Evolutionary conservation across 257 asterid species (phyloP), one percentile per base, ranked within the genome.

Genomic region (Solanum etuberosum): DNA sequence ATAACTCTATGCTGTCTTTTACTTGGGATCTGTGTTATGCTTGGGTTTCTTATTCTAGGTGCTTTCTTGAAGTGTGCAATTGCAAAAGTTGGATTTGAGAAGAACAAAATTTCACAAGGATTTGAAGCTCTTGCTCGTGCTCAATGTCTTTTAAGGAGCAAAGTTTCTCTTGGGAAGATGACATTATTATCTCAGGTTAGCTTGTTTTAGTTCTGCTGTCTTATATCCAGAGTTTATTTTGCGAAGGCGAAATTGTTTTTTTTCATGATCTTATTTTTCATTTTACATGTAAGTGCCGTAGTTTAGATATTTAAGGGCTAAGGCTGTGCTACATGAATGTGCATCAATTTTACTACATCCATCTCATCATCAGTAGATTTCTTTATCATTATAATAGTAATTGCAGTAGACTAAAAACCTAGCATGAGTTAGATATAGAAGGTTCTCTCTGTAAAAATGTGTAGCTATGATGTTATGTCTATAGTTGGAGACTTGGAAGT

Each of bases 121-220:
- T 97, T 97, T 93, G 99, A 97, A 93, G 99, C 99, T 88, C 99
- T 97, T 92, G 98, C 98, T 78, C 98, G 98, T 89, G 99, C 99
- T 89, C 99, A 95, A 70, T 92, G 97, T 92, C 95, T 96, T 73
- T 92, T 97, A 65, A 90, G 98, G 92, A 97, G 98, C 92, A 94
- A 94, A 91, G 89, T 84, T 88, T 95, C 99, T 88, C 99, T 97
- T 76, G 98, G 93, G 89, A 95, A 95, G 96, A 91, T 95, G 95
- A 92, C 89, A 67, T 80, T 97, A 89, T 93, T 96, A 91, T 93
- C 98, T 81, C 98, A 97, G 99, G 99, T 96, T 48, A 9, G 68
- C 12, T 81, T 11, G 40, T 31, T 51, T 48, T 78, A 27, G 84
- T 46, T 48, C 68, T 48, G 25, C 34, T 10, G 12, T 81, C 85